Evolutionary conservation across 352 stramenopile genomes (phyloP).

Genomic region (Phytophthora aleatoria): DNA sequence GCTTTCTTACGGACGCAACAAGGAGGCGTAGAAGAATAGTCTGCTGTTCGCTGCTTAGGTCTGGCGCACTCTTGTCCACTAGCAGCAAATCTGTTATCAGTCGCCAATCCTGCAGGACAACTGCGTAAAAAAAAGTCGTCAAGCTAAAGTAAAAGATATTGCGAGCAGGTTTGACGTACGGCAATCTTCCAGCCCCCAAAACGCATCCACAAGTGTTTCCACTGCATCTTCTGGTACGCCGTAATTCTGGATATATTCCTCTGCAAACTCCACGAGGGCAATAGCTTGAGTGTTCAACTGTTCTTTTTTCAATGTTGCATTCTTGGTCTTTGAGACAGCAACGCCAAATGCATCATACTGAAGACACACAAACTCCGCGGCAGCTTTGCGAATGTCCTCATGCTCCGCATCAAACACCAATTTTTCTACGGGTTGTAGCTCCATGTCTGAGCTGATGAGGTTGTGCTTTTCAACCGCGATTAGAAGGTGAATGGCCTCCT

Average conservation of each 20-base stretch:
- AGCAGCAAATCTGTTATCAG: constrained; percentile 75
- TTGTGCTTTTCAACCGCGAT: constrained; percentile 83
- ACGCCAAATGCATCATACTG: constrained; percentile 90
- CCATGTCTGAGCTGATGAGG: constrained; percentile 80
- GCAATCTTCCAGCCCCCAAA: constrained; percentile 87
- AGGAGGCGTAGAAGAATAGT: constrained; percentile 79
- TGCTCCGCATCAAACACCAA: constrained; percentile 82
- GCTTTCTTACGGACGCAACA: constrained; percentile 68
- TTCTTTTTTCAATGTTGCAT: constrained; percentile 71
- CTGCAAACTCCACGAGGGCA: constrained; percentile 88
- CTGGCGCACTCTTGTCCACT: constrained; percentile 80
- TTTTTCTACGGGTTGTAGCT: constrained; percentile 78
- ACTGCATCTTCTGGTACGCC: constrained; percentile 59
- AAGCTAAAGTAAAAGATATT: constrained; percentile 6
- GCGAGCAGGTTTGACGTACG: constrained; percentile 48
- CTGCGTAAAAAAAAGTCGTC: constrained; percentile 38
- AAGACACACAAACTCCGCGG: constrained; percentile 86
- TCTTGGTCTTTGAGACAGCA: constrained; percentile 60
- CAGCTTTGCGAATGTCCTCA: constrained; percentile 74
- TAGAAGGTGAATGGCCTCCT: constrained; percentile 70
- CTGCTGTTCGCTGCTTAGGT: constrained; percentile 81
- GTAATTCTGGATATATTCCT: constrained; percentile 85
- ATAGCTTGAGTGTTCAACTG: constrained; percentile 89
- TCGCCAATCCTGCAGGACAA: constrained; percentile 85
- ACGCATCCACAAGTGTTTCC: constrained; percentile 82